Base-by-base conservation (phyloP, 2,329 filamentous ascomycete species). In the Aureobasidium sp. region DNA sequence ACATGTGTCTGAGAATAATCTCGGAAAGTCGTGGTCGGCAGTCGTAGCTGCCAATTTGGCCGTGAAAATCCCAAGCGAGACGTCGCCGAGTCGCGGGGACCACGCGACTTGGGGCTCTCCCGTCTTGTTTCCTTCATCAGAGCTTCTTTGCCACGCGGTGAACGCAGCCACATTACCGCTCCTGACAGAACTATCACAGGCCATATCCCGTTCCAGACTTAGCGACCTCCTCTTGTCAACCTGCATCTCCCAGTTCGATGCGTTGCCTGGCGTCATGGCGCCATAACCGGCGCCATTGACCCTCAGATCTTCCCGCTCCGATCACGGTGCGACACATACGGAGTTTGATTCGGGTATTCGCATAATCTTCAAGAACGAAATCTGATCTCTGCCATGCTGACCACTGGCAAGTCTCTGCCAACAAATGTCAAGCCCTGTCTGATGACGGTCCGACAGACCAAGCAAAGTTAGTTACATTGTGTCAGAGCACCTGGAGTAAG, bases 151-250 rank as follows among this genome's bases (percentile, higher is more conserved):
- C 55, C 55, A 59, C 55, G 55, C 55, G 55, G 24, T 32, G 15
- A 43, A 20, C 39, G 46, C 55, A 59, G 55, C 55, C 55, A 59
- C 43, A 48, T 59, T 59, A 15, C 41, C 29, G 13, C 55, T 59
- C 55, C 47, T 59, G 29, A 59, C 43, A 59, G 55, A 48, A 59
- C 43, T 34, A 24, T 46, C 53, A 44, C 53, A 32, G 55, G 27
- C 55, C 55, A 59, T 39, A 47, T 47, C 55, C 43, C n/a, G 20
- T 59, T 59, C 32, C 20, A 59, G 55, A 59, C 43, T 59, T n/a
- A 39, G 43, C 55, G 55, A 48, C 43, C 41, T 37, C 20, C 17
- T 46, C 53, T 44, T 20, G 39, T 36, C 27, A 44, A 17, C 15
- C 12, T 37, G 29, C 20, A 39, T 48, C 43, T 57, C 32, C 43